Base-by-base conservation (phyloP, 1,139 yeast species). In the Pneumocystis oryctolagi region DNA sequence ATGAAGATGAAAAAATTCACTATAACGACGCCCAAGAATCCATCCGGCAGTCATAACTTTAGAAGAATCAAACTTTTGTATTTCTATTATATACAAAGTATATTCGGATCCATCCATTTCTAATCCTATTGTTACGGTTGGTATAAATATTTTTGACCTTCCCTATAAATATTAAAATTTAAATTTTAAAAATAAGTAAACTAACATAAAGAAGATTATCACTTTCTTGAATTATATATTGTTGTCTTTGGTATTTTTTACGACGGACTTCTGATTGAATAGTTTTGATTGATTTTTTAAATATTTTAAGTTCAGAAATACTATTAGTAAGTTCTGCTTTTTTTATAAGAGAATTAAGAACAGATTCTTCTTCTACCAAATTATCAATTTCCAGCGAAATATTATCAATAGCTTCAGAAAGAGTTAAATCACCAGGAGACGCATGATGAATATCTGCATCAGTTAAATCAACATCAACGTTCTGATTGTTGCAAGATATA, bases 311-410 rank as follows among this genome's bases (percentile, higher is more conserved):
- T 69, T 89, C 94, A 1, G 82, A 77, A 5, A 80, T 74, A 70
- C 87, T 86, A 71, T 87, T 85, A 0, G 92, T 87, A 35, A 89
- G 75, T 69, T 88, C 95, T 0, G 96, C 96, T 70, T 89, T 89
- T 56, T 79, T 77, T 31, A 87, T 73, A 62, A 89, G 76, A 5
- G 92, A 86, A 18, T 80, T 81, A 47, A 89, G 73, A 35, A 89
- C 81, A 8, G 77, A 74, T 57, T 82, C 75, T 70, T 89, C 96
- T 63, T 82, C 81, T 35, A 18, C n/a, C 14, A 61, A 60, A 39
- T 55, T 79, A 32, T 80, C 82, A n/a, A 89, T 82, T 30, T 84
- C 88, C 4, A 76, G 73, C 5, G 79, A 75, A 18, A 87, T 72
- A 25, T 76, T 78, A 2, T 77, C 75, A 55, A 89, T 86, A 63